Evolutionary conservation across 805 yeast genomes (phyloP).

Genomic region (Blastobotrys terrestris): DNA sequence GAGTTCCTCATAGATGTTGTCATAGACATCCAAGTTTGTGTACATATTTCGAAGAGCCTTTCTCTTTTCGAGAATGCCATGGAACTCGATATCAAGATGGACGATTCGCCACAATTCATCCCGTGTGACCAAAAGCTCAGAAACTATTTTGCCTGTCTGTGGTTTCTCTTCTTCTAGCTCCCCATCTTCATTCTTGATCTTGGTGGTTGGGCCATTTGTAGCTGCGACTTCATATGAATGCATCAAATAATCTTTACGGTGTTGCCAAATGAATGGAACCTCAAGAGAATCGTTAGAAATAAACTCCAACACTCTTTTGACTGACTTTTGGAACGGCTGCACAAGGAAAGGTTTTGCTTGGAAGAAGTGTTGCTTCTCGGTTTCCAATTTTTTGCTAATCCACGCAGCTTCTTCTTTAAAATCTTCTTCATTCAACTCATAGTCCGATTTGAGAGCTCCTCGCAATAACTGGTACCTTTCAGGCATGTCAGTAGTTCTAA

Average conservation of each 20-base stretch:
- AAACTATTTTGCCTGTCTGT: conserved; percentile 12
- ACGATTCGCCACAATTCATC: conserved; percentile 92
- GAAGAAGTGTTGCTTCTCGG: conserved; percentile 47
- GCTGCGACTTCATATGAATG: conserved; percentile 41
- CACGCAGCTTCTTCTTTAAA: conserved; percentile 69
- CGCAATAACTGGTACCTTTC: conserved; percentile 85
- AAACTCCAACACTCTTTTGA: conserved; percentile 63
- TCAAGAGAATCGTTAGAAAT: conserved; percentile 74
- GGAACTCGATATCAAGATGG: conserved; percentile 81
- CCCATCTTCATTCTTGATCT: conserved; percentile 5
- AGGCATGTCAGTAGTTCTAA: conserved; percentile 83
- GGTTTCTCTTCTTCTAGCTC: conserved; percentile 10
- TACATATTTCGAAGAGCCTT: conserved; percentile 44
- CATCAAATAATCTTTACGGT: conserved; percentile 82
- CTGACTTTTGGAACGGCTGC: conserved; percentile 53
- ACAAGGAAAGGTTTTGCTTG: conserved; percentile 31
- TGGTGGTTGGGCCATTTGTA: neutral
- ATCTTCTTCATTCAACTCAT: conserved; percentile 58
- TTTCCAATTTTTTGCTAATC: conserved; percentile 61
- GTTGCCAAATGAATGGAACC: conserved; percentile 93
- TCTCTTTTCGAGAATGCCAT: conserved; percentile 72
- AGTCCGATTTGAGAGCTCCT: conserved; percentile 56
- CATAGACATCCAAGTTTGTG: conserved; percentile 44
- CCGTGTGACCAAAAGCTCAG: conserved; percentile 42
- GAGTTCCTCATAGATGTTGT: conserved; percentile 50